Conservation (phyloP, 169 alveolate genomes). For the Eimeria sp. region DNA sequence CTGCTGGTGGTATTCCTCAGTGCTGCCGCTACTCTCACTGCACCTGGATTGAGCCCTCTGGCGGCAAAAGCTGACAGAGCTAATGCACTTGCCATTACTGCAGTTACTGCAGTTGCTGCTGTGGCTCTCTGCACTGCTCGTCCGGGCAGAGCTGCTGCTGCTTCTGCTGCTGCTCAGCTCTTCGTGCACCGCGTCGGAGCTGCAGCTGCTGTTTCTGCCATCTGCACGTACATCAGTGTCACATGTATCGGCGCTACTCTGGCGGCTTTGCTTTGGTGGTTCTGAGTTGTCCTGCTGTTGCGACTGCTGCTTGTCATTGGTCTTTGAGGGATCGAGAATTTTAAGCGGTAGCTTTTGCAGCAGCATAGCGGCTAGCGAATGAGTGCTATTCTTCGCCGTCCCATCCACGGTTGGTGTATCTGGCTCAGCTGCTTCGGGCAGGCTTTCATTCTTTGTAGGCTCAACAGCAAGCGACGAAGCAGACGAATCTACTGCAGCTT, state of each 20-base stretch:
- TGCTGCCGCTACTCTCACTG: conserved; percentile 26
- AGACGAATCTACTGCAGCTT: not conserved
- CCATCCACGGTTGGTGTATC: not conserved
- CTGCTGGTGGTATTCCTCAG: not conserved
- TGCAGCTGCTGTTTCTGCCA: conserved; percentile 19
- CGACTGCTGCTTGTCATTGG: conserved; percentile 2
- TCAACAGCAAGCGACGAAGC: not conserved
- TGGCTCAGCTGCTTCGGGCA: not conserved
- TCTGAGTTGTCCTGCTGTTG: not conserved
- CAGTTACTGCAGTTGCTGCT: conserved; percentile 6
- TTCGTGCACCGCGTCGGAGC: conserved; percentile 27
- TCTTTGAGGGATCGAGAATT: not conserved
- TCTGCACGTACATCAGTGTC: conserved; percentile 21
- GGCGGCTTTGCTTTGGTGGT: conserved; percentile 35
- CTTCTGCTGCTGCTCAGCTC: not conserved
- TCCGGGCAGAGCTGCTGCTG: conserved; percentile 36
- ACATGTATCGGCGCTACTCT: conserved; percentile 52
- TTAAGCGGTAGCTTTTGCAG: conserved; percentile 24
- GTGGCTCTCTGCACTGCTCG: conserved; percentile 24
- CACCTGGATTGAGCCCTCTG: not conserved
- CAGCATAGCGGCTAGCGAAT: not conserved
- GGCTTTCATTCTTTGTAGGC: not conserved
- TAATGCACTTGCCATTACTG: not conserved
- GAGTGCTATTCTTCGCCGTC: not conserved
- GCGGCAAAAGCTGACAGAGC: conserved; percentile 2